Base-by-base conservation (phyloP, 306 rosid genomes). In the Oxytropis ochrocephala region DNA sequence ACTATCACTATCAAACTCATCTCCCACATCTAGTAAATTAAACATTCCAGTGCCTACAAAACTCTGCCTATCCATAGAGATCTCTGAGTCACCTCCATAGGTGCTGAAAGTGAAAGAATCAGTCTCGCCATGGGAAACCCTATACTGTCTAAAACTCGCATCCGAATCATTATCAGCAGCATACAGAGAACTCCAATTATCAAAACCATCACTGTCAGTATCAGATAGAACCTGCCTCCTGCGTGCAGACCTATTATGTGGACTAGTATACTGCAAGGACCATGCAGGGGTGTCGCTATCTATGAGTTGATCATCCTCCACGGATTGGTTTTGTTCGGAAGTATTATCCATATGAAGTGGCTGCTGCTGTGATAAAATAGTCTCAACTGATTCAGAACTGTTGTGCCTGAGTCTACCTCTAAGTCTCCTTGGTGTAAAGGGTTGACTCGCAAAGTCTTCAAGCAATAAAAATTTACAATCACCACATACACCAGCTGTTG, bases 21-120 rank as follows among this genome's bases (percentile, higher is more conserved):
- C 79, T 70, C 75, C 88, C 60, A 60, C 88, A 62, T 72, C 80
- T 0, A 74, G 89, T 46, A 83, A 78, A 78, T 65, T 67, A 74
- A 79, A 81, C 59, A 72, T 79, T 70, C 83, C 89, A 43, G 78
- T 72, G 51, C 84, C 96, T 56, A 83, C 51, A 77, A 91, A 81
- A 82, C 97, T 89, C 36, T 69, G 87, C 74, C 85, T 83, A 67
- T 89, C 97, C 49, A 81, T 67, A 11, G 96, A 95, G 47, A 86
- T 84, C 74, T 95, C 97, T 0, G 97, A 95, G 32, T 89, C 99
- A 66, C 90, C 99, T 59, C 92, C 95, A 58, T 91, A 88, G 9
- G 82, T 83, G 66, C 95, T 82, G 63, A 81, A 77, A 53, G 99
- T 85, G 76, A 84, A 69, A 6, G 82, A 75, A 84, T 91, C 97